Percentiles rank a stretch among this genome's conserved stretches.
Evolutionary conservation across 805 yeast species (phyloP).

Genomic region (Candida dendrica): DNA sequence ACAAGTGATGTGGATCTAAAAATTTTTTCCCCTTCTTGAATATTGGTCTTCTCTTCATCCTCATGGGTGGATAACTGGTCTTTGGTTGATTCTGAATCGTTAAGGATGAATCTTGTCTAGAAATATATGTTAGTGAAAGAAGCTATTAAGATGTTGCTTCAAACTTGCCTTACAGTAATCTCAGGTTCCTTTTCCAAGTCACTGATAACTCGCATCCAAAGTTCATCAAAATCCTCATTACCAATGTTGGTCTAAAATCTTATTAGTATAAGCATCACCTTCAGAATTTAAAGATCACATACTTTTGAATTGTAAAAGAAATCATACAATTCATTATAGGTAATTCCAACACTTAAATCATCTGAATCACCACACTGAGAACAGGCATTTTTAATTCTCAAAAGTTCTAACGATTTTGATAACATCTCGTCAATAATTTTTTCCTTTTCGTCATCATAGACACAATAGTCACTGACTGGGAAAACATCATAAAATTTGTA

Average conservation of each 20-base stretch:
- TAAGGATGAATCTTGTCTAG: constrained; percentile 22
- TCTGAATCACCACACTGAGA: constrained; percentile 50
- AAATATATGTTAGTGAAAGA: constrained; percentile 16
- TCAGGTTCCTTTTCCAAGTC: constrained; percentile 63
- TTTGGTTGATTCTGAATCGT: constrained; percentile 35
- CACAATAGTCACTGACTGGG: constrained; percentile 60
- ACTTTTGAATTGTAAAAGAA: constrained; percentile 34
- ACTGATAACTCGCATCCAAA: constrained; percentile 60
- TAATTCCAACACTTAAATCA: constrained; percentile 43
- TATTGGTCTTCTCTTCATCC: constrained; percentile 29
- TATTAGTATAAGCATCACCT: background rate
- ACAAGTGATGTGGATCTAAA: constrained; percentile 69
- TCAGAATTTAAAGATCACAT: constrained; percentile 7
- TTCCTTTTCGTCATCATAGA: constrained; percentile 66
- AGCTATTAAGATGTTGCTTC: constrained; percentile 9
- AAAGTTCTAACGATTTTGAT: constrained; percentile 54
- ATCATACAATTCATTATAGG: constrained; percentile 42
- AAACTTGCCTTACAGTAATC: constrained; percentile 73
- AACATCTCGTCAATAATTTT: constrained; percentile 61
- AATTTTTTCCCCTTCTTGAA: constrained; percentile 32
- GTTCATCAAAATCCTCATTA: constrained; percentile 62
- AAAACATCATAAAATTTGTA: constrained; percentile 47
- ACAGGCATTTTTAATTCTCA: constrained; percentile 64
- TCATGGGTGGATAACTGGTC: constrained; percentile 31
- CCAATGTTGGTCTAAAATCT: constrained; percentile 11